Evolutionary conservation across 2,329 filamentous ascomycete genomes (phyloP), one percentile per base, ranked within the genome.

Genomic region (Penicillium psychrosexuale): DNA sequence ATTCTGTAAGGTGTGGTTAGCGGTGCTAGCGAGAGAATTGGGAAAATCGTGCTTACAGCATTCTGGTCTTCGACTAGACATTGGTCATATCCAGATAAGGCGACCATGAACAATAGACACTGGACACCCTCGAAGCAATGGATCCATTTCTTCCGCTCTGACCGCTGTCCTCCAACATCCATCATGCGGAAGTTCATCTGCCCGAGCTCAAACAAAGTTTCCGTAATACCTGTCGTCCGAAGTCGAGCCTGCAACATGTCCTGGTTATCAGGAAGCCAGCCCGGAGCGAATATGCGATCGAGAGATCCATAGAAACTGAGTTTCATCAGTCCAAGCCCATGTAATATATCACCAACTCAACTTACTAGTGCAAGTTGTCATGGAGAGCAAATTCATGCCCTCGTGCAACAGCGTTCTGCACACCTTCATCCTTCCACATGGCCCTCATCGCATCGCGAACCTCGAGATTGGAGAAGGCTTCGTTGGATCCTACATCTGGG

Each of bases 361-460:
- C 89, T 69, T 79, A 97, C 91, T 97, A 99, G 76, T 86, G 85
- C 63, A 97, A 77, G 69, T 97, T 97, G 78, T 97, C 94, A 72
- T 97, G 92, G 47, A 97, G 82, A 17, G 94, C 93, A 75, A 93
- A 97, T 77, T 97, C 93, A 72, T 97, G 96, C 65, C 94, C 94
- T 75, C 94, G 93, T 47, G 86, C 81, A 62, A 97, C 94, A n/a
- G 91, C 91, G 66, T 85, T 80, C 72, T 91, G 90, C 50, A 97
- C 89, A 56, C 92, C 91, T 38, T 77, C 78, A 72, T 99, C 93
- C 27, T 77, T 77, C 94, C 93, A 99, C 57, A 97, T 80, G 50
- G 82, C 81, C 73, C 89, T 90, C 79, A 97, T 89, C 5, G 93
- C 91, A 55, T 67, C 86, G 79, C 59, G 94, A 79, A 75, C 89